These are phyloP conservation scores for Quercus phellos DNA, from an alignment of 331 rosid species.

Conservation along the genomic window DNA sequence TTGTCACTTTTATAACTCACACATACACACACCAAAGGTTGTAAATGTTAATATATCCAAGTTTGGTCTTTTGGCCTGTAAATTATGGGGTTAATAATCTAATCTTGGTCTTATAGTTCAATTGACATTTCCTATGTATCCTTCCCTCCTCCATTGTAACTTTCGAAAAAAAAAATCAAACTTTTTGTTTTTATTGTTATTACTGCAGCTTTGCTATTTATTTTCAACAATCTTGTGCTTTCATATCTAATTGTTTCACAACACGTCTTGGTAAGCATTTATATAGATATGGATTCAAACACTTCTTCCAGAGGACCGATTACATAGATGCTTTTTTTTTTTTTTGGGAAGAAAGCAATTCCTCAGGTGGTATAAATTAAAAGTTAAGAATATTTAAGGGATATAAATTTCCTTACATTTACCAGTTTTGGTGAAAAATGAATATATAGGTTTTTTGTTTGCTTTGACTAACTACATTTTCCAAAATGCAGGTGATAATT, in stretches of 20 bases:
- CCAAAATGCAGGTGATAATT: slow-evolving; percentile 71
- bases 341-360: not conserved
- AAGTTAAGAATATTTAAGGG: not conserved
- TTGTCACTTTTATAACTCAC: not conserved
- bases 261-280: not conserved
- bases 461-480: not conserved
- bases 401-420: not conserved
- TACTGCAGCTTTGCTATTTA: not conserved
- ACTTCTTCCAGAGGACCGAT: not conserved
- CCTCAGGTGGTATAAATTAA: not conserved
- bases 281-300: not conserved
- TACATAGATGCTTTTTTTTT: not conserved
- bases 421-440: not conserved
- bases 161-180: too few relatives aligned
- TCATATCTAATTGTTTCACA: not conserved
- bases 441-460: slow-evolving; percentile 4
- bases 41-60: not conserved
- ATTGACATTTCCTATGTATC: too few relatives aligned
- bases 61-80: not conserved
- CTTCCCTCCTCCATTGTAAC: too few relatives aligned
- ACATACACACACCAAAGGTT: not conserved
- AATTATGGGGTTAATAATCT: not conserved
- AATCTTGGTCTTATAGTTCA: not conserved
- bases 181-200: not conserved
- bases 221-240: not conserved